A percentile compares a stretch with the other conserved stretches of the same genome.
phyloP scores from a whole-genome alignment of 805 yeast genomes.

The Suhomyces sp. region DNA sequence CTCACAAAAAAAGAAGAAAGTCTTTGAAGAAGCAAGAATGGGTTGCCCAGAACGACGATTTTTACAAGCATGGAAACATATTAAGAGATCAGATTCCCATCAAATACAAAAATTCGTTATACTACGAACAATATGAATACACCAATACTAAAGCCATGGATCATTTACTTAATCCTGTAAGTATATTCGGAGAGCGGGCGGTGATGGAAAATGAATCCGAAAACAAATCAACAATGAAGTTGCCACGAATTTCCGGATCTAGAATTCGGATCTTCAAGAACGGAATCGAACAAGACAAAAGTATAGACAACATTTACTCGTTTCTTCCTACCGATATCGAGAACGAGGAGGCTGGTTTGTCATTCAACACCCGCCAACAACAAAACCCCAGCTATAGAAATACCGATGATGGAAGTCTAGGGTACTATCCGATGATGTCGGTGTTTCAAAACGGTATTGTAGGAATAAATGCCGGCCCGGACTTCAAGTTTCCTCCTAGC shows the following conservation, averaged over 20 bases:
- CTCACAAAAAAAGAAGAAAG: conserved; percentile 13
- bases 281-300: conserved; percentile 64
- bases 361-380: conserved; percentile 30
- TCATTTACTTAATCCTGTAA: conserved; percentile 68
- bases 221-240: conserved; percentile 15
- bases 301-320: conserved; percentile 66
- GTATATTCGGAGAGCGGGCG: conserved; percentile 67
- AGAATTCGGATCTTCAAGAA: conserved; percentile 70
- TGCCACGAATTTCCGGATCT: conserved; percentile 54
- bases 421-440: conserved; percentile 89
- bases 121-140: conserved; percentile 84
- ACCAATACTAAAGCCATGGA: conserved; percentile 67
- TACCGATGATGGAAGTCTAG: conserved; percentile 80
- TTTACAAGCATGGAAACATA: conserved; percentile 38
- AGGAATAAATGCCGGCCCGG: conserved; percentile 64
- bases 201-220: conserved; percentile 28
- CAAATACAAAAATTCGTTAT: conserved; percentile 69
- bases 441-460: conserved; percentile 79
- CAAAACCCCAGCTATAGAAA: conserved; percentile 37
- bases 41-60: conserved; percentile 6
- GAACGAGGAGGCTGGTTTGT: conserved; percentile 28
- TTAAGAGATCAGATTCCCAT: conserved; percentile 86
- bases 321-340: conserved; percentile 79
- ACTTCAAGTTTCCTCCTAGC: conserved; percentile 52
- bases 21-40: conserved; percentile 13